Percentiles rank a stretch among this genome's conserved stretches.
These are phyloP conservation scores for Pyrus hybrid DNA, from an alignment of 331 rosid species.

Conservation along the genomic window DNA sequence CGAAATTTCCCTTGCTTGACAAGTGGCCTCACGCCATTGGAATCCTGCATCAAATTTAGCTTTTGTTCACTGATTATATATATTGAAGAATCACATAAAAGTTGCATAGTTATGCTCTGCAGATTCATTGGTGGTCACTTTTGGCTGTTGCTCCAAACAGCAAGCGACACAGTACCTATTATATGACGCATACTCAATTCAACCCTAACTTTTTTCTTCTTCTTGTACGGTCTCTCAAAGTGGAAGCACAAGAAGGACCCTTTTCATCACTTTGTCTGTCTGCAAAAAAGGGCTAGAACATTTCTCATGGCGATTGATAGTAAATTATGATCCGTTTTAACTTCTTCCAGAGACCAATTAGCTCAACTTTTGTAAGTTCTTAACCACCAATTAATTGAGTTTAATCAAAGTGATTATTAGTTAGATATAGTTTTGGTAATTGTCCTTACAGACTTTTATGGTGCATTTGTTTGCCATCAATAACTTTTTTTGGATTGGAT, in stretches of 20 bases:
- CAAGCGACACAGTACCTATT: slow-evolving; percentile 24
- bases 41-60: neutral
- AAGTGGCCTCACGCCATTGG: slow-evolving; percentile 8
- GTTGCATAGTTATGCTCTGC: slow-evolving; percentile 8
- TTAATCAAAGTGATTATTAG: neutral
- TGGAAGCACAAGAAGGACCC: slow-evolving; percentile 15
- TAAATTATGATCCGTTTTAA: slow-evolving; percentile 32
- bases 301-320: slow-evolving; percentile 15
- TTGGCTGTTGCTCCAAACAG: slow-evolving; percentile 9
- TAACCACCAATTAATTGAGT: neutral
- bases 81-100: slow-evolving; percentile 7
- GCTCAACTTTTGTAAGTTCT: neutral
- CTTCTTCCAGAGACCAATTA: slow-evolving; percentile 23
- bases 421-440: slow-evolving; percentile 4
- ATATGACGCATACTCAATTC: neutral
- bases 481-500: no score
- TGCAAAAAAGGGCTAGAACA: slow-evolving; percentile 13
- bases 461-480: no score
- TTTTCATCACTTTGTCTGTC: slow-evolving; percentile 18
- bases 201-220: neutral
- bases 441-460: neutral
- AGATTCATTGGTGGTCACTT: slow-evolving; percentile 1
- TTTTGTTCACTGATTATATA: slow-evolving; percentile 3
- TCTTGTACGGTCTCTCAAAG: slow-evolving; percentile 36
- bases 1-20: slow-evolving; percentile 10